phyloP scores from a whole-genome alignment of 73 alveolate genomes.

The Diophrys appendiculata region DNA sequence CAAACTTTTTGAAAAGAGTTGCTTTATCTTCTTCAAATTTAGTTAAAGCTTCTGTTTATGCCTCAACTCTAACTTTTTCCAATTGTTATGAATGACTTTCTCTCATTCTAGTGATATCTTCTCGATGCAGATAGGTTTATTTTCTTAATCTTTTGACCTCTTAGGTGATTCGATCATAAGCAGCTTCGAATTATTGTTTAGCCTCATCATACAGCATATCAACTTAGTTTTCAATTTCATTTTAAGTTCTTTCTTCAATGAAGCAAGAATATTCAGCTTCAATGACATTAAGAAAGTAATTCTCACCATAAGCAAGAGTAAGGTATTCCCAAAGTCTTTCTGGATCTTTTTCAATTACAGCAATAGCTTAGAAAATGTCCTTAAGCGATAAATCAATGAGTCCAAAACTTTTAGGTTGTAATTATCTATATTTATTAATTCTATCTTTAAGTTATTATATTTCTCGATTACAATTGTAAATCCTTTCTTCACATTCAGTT shows the following conservation, averaged over 20 bases:
- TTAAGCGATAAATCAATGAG: constrained; percentile 1
- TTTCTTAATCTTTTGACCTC: not conserved
- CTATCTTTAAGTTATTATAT: not conserved
- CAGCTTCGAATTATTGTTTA: not conserved
- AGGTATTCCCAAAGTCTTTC: not conserved
- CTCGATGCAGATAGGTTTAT: not conserved
- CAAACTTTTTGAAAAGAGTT: not conserved
- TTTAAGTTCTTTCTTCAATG: constrained; percentile 5
- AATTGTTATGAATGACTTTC: not conserved
- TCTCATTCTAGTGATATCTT: not conserved
- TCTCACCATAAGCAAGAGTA: not conserved
- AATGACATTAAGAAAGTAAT: constrained; percentile 2
- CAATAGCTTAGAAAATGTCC: not conserved
- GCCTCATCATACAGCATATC: not conserved
- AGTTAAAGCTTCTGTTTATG: not conserved
- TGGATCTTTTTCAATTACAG: not conserved
- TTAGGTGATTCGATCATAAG: not conserved
- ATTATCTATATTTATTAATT: not conserved
- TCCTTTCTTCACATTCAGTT: not conserved
- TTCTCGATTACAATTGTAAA: not conserved
- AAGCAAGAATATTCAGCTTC: not conserved
- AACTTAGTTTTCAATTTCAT: not conserved
- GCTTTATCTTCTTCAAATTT: not conserved
- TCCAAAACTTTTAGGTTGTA: not conserved
- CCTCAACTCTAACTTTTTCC: not conserved